These are phyloP conservation scores for Triticum urartu DNA, from an alignment of 176 grass and related monocot genomes.

Conservation along the genomic window DNA sequence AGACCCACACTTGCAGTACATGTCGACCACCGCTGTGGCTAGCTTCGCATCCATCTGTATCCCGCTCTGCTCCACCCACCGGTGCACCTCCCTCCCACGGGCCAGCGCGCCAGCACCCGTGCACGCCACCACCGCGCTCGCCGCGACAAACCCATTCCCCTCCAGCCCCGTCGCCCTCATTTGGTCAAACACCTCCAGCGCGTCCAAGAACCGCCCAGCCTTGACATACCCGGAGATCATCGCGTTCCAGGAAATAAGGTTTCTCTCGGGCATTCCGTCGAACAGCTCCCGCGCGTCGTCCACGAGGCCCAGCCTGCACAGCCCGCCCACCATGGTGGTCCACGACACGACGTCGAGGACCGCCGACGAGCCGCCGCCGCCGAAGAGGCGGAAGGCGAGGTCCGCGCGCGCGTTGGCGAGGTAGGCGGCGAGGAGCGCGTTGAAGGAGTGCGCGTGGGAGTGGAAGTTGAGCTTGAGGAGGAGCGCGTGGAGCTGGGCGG, in stretches of 20 bases:
- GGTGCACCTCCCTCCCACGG: slow-evolving; percentile 64
- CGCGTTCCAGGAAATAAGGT: slow-evolving; percentile 76
- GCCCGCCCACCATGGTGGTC: slow-evolving; percentile 77
- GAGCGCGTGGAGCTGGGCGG: slow-evolving; percentile 64
- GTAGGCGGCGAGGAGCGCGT: slow-evolving; percentile 68
- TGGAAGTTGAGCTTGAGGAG: slow-evolving; percentile 66
- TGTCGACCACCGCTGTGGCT: slow-evolving; percentile 63
- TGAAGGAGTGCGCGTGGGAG: slow-evolving; percentile 53
- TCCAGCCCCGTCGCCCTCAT: slow-evolving; percentile 49
- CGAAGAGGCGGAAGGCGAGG: slow-evolving; percentile 49
- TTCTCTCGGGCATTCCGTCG: slow-evolving; percentile 70
- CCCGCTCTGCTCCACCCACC: slow-evolving; percentile 41
- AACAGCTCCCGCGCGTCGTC: slow-evolving; percentile 71
- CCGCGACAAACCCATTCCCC: slow-evolving; percentile 57
- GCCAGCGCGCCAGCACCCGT: slow-evolving; percentile 47
- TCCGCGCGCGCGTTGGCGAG: slow-evolving; percentile 42
- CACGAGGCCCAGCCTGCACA: slow-evolving; percentile 51
- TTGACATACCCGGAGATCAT: slow-evolving; percentile 80
- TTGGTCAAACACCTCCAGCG: slow-evolving; percentile 62
- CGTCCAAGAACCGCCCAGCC: slow-evolving; percentile 51
- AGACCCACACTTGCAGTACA: slow-evolving; percentile 93
- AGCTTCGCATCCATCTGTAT: slow-evolving; percentile 65
- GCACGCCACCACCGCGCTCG: slow-evolving; percentile 65
- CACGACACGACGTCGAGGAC: slow-evolving; percentile 55
- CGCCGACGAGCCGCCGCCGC: not conserved